Evolutionary conservation across 805 yeast species (phyloP), one percentile per base, ranked within the genome.

Genomic region (Blastobotrys mokoenaii): DNA sequence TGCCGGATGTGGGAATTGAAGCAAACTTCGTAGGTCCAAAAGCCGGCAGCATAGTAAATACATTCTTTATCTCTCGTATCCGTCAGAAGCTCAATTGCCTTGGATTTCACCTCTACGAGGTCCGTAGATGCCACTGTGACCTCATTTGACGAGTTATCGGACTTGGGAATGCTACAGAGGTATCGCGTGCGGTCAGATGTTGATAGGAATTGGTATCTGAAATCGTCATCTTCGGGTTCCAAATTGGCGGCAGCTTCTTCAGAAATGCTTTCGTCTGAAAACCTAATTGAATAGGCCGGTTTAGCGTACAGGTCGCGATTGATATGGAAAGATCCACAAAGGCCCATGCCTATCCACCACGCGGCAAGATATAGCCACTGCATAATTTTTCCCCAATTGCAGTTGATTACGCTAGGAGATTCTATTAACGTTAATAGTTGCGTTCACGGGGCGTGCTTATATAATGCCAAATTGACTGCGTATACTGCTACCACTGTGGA

Each of bases 11-110:
- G 66, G 46, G 67, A 70, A 4, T 73, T 76, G 48, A 64, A 69
- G 54, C 82, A 76, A 44, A 69, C 70, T 2, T 68, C 71, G 51
- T 72, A 76, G 10, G 73, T 70, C 80, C 82, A 78, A 56, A 74
- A 78, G n/a, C 70, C 73, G 32, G 67, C 58, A 2, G 46, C 39
- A 39, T 53, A 58, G 15, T 49, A 34, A 1, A 65, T 34, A 43
- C 71, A 66, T 10, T 40, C 39, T 4, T 32, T 25, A 14, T 41
- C 43, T 12, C 44, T 33, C 27, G 50, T 37, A 11, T 56, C 49
- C 17, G 38, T 10, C 14, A 32, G 22, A 29, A 54, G 46, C 25
- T 43, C 34, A 6, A 48, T 38, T n/a, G 33, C 43, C 9, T 12
- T 9, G 22, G 34, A 34, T n/a, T 40, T 6, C 12, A 38, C 37